Evolutionary conservation across 2,329 filamentous ascomycete species (phyloP), one percentile per base, ranked within the genome.

Genomic region (Alternaria sp.): DNA sequence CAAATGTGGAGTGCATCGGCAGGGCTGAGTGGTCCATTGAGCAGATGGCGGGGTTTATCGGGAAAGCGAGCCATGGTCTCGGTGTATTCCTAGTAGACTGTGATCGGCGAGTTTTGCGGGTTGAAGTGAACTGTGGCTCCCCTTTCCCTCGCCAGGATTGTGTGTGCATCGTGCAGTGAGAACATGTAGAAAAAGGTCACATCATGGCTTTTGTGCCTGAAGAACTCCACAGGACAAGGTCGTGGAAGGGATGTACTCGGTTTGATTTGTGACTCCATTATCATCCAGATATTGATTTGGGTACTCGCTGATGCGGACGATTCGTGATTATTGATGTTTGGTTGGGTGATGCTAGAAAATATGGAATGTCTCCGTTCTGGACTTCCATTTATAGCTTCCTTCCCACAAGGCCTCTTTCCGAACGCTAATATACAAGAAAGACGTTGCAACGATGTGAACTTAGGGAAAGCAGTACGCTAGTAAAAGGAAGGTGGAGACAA

Each of bases 101-200:
- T 25, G 22, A 52, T 52, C 14, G 49, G 49, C 34, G 49, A 52
- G 11, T n/a, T 9, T n/a, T 14, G 7, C n/a, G 27, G 44, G 3
- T n/a, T 7, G 28, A 22, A 16, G 16, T 22, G 9, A 28, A 22
- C 10, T 10, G 20, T 28, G n/a, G 8, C 9, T 18, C 9, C 38
- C 10, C 6, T 22, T 36, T 38, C 2, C 16, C 8, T 16, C 11
- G 49, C 11, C 32, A 52, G 32, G 18, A 52, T 8, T n/a, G 8
- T 43, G 14, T 53, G 50, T 11, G 50, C 50, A 25, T 41, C 34
- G 25, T 20, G n/a, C 16, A 54, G 27, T 16, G 51, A 34, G 59
- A 70, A 69, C 28, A 68, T 65, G 57, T 58, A 65, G 30, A 65
- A 62, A 16, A 69, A 62, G 6, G 53, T 65, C 41, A 65, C 51